Base-by-base conservation (phyloP, 148 eudicot genomes). In the Vaccinium myrtillus region DNA sequence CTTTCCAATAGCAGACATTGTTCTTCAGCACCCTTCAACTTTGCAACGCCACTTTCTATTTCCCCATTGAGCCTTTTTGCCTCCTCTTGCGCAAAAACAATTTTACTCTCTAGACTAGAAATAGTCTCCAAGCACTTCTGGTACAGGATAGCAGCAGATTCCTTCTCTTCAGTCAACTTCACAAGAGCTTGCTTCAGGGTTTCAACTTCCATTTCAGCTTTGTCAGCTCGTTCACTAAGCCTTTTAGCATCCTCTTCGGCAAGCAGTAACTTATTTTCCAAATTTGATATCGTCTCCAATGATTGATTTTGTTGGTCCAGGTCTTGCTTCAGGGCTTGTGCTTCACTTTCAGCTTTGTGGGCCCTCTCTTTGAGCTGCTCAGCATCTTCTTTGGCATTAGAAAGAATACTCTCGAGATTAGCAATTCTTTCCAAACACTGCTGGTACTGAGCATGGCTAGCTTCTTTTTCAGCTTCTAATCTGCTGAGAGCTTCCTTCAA, bases 401-500 rank as follows among this genome's bases (percentile, higher is more conserved):
- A 91, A 27, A 92, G 70, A 85, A 79, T 51, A 75, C 79, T 87
- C 86, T 94, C 94, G 82, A 94, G 83, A 73, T 87, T 85, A 77
- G 95, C 90, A 63, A 96, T 88, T 88, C 83, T 92, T 30, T 92
- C 95, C 58, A 93, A 85, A 83, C 92, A 91, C 80, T 89, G 84
- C 80, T 88, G 94, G 86, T 97, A 97, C 69, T 92, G 91, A 83
- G 78, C 86, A 69, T 94, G 89, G 81, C 88, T 95, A 55, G 88
- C 90, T 76, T 94, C 96, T 85, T 88, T 97, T 91, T 97, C 98
- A 84, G 89, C 90, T 93, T 93, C 98, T 87, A 92, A 82, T 77
- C 83, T 89, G 56, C 87, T 48, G 25, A 97, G 88, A 56, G 92
- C 82, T 63, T 88, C 95, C 88, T 88, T 93, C 91, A 97, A 90